phyloP scores from a whole-genome alignment of 1,284 basidiomycete species.

The Serendipita sp. region DNA sequence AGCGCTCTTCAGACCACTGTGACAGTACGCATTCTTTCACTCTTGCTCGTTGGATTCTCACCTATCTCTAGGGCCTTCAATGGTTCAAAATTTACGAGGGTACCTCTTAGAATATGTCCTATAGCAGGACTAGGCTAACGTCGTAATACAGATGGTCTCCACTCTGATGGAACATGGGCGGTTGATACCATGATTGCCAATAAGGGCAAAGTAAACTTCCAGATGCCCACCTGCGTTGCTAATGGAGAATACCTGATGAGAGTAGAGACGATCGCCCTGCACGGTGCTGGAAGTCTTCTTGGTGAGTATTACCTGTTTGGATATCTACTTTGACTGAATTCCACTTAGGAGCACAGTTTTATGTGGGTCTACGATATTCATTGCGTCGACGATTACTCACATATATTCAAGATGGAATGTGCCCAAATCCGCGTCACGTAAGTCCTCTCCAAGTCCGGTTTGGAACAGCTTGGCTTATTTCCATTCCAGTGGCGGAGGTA shows the following conservation, averaged over 20 bases:
- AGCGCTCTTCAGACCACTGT: slow-evolving; percentile 31
- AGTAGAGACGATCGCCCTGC: slow-evolving; percentile 8
- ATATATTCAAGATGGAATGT: slow-evolving; percentile 31
- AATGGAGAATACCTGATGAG: slow-evolving; percentile 20
- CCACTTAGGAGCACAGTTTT: slow-evolving; percentile 14
- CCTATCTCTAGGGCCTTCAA: slow-evolving; percentile 21
- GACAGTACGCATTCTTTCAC: slow-evolving; percentile 18
- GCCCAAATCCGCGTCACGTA: slow-evolving; percentile 34
- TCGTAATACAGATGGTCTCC: slow-evolving; percentile 12
- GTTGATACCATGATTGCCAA: background rate
- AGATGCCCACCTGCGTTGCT: slow-evolving; percentile 34
- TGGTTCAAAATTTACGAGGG: slow-evolving; percentile 41
- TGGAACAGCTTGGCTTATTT: background rate
- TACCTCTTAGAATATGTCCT: background rate
- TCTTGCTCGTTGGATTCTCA: background rate
- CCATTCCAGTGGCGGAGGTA: slow-evolving; percentile 28
- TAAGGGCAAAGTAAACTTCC: slow-evolving; percentile 27
- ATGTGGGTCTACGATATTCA: slow-evolving; percentile 12
- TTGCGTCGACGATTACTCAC: background rate
- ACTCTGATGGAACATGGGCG: background rate
- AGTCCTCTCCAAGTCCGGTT: background rate
- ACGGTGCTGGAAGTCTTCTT: slow-evolving; percentile 6
- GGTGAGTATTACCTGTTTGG: slow-evolving; percentile 1
- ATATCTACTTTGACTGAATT: background rate
- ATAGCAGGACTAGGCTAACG: background rate